phyloP scores from a whole-genome alignment of 345 rosid genomes.

The Sonneratia caseolaris region DNA sequence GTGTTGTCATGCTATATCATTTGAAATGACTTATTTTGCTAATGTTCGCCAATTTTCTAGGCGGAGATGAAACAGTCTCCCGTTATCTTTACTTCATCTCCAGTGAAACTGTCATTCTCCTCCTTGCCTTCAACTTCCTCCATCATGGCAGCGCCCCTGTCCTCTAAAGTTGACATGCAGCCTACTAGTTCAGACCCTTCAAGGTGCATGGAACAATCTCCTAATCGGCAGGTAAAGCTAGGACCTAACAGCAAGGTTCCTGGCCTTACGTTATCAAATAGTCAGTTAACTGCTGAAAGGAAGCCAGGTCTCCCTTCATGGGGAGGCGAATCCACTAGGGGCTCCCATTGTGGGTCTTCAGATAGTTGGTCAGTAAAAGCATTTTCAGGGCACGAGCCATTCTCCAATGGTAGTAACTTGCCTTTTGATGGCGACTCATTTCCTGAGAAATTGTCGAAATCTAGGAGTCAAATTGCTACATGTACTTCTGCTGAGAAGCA shows the following conservation, averaged over 20 bases:
- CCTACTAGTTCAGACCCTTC: constrained; percentile 34
- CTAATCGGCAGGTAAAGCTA: constrained; percentile 28
- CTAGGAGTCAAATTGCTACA: constrained; percentile 28
- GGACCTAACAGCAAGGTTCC: constrained; percentile 30
- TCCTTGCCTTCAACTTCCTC: constrained; percentile 68
- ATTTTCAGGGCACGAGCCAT: constrained; percentile 69
- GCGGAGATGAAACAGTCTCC: constrained; percentile 44
- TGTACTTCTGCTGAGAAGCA: constrained; percentile 42
- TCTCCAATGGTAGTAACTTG: constrained; percentile 50
- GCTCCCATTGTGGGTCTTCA: constrained; percentile 55
- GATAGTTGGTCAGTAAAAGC: constrained; percentile 82
- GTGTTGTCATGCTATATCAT: background rate
- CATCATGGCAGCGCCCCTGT: constrained; percentile 33
- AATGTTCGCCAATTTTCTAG: constrained; percentile 17
- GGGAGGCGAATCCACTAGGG: constrained; percentile 47
- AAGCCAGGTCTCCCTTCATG: constrained; percentile 34
- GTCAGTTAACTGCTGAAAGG: constrained; percentile 31
- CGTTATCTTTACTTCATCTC: constrained; percentile 41
- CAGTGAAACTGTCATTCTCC: constrained; percentile 45
- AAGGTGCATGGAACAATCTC: constrained; percentile 29
- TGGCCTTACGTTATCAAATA: constrained; percentile 34
- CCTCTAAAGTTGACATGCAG: constrained; percentile 40
- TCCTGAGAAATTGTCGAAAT: constrained; percentile 39
- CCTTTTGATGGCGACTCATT: constrained; percentile 47
- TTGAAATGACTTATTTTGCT: constrained; percentile 3